A percentile compares a stretch with the other conserved stretches of the same genome.
Conservation (phyloP, 768 basidiomycete genomes). For the Solioccasus polychromus region DNA sequence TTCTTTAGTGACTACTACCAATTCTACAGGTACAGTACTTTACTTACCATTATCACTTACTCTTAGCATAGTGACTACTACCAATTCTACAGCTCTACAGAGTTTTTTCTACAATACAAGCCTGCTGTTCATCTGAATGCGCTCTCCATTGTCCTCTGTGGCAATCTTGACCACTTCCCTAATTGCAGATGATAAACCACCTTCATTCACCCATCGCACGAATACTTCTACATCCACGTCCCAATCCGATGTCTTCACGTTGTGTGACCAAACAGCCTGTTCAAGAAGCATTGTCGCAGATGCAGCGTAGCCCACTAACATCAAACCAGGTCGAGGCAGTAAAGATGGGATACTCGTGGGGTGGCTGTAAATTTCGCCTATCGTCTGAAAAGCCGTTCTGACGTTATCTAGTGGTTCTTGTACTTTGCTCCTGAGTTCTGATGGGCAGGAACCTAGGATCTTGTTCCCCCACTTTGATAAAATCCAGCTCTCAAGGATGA, state of each 20-base stretch:
- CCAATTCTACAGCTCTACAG: no score
- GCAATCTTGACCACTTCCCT: constrained; percentile 21
- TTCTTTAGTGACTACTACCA: no score
- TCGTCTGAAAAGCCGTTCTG: constrained; percentile 36
- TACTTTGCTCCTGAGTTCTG: constrained; percentile 28
- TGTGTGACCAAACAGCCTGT: constrained; percentile 61
- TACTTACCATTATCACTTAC: no score
- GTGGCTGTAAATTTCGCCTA: constrained; percentile 39
- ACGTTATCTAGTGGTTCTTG: constrained; percentile 33
- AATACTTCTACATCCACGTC: constrained; percentile 52
- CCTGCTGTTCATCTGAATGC: constrained; percentile 13
- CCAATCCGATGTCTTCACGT: constrained; percentile 24
- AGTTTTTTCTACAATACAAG: no score
- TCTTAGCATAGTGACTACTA: no score
- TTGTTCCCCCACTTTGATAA: constrained; percentile 49
- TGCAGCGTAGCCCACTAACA: constrained; percentile 53
- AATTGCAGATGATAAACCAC: constrained; percentile 30
- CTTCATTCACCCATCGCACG: constrained; percentile 46
- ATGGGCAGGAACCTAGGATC: constrained; percentile 43
- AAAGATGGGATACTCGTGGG: constrained; percentile 40
- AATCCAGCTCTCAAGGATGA: background rate
- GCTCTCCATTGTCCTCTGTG: background rate
- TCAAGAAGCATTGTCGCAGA: constrained; percentile 61
- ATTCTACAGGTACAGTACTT: no score
- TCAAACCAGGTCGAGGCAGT: constrained; percentile 54